phyloP scores from a whole-genome alignment of 306 rosid species.

The Casuarina glauca region DNA sequence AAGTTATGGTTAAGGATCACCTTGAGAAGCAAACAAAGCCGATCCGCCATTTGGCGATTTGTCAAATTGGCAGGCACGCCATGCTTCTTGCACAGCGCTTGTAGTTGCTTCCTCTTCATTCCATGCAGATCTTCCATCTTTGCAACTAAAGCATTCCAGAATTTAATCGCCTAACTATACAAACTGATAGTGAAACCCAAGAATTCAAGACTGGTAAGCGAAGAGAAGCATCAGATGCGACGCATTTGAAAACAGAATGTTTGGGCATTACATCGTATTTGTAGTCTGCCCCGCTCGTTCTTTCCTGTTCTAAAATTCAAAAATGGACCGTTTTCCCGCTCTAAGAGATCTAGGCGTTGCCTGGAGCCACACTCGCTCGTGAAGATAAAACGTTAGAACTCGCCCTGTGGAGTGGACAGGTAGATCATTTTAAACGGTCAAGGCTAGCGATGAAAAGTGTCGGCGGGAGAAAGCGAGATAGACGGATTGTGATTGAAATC shows the following conservation, averaged over 20 bases:
- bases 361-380: background rate
- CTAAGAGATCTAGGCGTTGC: background rate
- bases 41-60: constrained; percentile 44
- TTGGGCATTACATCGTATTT: too few species aligned
- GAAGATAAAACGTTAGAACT: background rate
- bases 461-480: too few species aligned
- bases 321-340: constrained; percentile 17
- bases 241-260: background rate
- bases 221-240: background rate
- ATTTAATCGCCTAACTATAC: too few species aligned
- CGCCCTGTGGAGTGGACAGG: background rate
- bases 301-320: background rate
- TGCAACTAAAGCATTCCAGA: background rate
- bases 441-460: constrained; percentile 42
- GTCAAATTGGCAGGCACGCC: constrained; percentile 50
- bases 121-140: constrained; percentile 36
- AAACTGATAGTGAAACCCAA: background rate
- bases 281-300: too few species aligned
- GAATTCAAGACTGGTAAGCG: too few species aligned
- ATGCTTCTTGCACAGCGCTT: constrained; percentile 45
- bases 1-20: background rate
- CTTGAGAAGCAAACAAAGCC: constrained; percentile 37
- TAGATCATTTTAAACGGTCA: constrained; percentile 11
- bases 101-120: constrained; percentile 51
- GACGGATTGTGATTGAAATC: too few species aligned